phyloP scores from a whole-genome alignment of 2,329 filamentous ascomycete species.

The Podosphaera xanthii region DNA sequence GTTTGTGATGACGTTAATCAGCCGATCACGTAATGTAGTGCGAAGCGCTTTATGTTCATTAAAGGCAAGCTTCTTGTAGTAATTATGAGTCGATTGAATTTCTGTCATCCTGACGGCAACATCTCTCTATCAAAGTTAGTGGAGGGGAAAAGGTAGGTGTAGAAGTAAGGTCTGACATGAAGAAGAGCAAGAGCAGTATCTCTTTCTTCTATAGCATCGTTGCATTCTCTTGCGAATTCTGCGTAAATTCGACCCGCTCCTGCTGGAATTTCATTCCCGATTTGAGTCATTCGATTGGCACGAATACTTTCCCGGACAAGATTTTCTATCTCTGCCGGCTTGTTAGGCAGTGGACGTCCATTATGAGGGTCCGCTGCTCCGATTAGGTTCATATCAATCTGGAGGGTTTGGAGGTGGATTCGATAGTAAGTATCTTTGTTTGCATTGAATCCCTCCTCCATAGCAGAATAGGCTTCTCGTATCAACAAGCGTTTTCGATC shows the following conservation, averaged over 20 bases:
- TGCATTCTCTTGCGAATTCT: constrained; percentile 67
- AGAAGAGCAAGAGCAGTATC: constrained; percentile 66
- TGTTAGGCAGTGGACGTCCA: constrained; percentile 39
- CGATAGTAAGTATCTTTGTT: constrained; percentile 71
- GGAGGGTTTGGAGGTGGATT: constrained; percentile 75
- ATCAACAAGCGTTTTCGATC: constrained; percentile 79
- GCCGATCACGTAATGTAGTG: constrained; percentile 38
- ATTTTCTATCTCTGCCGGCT: constrained; percentile 20
- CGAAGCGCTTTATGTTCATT: constrained; percentile 36
- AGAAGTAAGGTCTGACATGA: constrained; percentile 35
- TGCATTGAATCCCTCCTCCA: constrained; percentile 48
- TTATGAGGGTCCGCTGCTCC: constrained; percentile 66
- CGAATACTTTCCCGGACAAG: constrained; percentile 14
- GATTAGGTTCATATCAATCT: constrained; percentile 71
- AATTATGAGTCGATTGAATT: constrained; percentile 33
- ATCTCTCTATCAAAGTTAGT: constrained; percentile 25
- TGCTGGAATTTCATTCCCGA: constrained; percentile 18
- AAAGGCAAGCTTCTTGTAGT: constrained; percentile 38
- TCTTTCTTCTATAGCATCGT: constrained; percentile 67
- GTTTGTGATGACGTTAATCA: constrained; percentile 39
- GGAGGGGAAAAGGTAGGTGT: constrained; percentile 7
- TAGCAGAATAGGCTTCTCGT: constrained; percentile 50
- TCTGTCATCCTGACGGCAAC: constrained; percentile 38
- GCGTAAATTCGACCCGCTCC: constrained; percentile 70
- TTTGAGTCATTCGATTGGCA: constrained; percentile 16